Percentiles rank a stretch among this genome's conserved stretches.
These are phyloP conservation scores for Aspergillus brasiliensis DNA, from an alignment of 2,329 filamentous ascomycete species.

Conservation along the genomic window DNA sequence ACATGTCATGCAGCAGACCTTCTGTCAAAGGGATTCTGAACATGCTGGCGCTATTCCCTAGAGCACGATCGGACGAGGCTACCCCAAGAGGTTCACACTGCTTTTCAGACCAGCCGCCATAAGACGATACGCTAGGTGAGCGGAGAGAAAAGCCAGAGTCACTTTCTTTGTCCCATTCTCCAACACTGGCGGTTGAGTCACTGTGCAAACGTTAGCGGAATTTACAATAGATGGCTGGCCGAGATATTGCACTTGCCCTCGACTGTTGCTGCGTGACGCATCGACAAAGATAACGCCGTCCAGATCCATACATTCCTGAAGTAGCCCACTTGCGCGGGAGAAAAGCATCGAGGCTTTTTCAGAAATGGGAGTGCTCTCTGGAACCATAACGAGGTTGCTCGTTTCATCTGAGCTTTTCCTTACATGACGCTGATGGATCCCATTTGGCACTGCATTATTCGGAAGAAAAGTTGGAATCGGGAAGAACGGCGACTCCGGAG, in stretches of 20 bases:
- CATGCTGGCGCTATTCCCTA: background rate
- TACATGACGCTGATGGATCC: conserved; percentile 12
- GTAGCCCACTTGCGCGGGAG: conserved; percentile 45
- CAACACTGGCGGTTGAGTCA: conserved; percentile 11
- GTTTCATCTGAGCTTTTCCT: conserved; percentile 13
- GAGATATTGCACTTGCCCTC: conserved; percentile 18
- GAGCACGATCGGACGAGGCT: conserved; percentile 2
- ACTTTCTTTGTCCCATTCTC: conserved; percentile 17
- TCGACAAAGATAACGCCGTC: conserved; percentile 39
- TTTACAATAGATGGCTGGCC: background rate
- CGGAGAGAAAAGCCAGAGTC: conserved; percentile 6
- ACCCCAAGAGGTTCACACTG: conserved; percentile 17
- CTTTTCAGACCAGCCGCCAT: conserved; percentile 16
- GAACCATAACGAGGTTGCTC: conserved; percentile 15
- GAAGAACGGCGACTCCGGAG: conserved; percentile 8
- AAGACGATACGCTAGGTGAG: conserved; percentile 12
- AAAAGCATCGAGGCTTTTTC: conserved; percentile 34
- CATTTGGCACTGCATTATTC: background rate
- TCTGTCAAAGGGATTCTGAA: conserved; percentile 12
- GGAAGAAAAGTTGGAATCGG: background rate
- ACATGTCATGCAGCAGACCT: conserved; percentile 21
- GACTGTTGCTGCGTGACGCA: conserved; percentile 21
- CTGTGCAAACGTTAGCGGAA: conserved; percentile 7
- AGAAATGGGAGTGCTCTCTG: conserved; percentile 13
- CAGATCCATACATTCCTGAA: conserved; percentile 44